Evolutionary conservation across 805 yeast species (phyloP).

Genomic region (Ogataea ramenticola): DNA sequence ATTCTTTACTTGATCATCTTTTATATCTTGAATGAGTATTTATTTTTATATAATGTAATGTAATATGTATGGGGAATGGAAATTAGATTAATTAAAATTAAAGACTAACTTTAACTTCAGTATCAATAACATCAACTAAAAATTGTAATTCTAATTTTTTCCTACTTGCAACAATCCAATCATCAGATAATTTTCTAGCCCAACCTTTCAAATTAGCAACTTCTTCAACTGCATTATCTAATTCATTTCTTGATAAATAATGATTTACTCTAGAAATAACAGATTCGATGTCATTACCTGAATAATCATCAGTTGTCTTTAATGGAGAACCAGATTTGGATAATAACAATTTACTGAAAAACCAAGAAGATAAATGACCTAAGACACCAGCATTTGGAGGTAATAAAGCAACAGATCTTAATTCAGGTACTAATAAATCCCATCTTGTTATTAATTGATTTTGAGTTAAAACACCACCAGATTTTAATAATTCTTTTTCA

Average conservation of each 20-base stretch:
- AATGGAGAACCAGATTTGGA: constrained; percentile 70
- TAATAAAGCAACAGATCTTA: constrained; percentile 79
- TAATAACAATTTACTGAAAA: constrained; percentile 70
- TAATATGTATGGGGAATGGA: neutral
- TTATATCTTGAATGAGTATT: neutral
- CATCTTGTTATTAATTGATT: constrained; percentile 77
- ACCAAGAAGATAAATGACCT: constrained; percentile 77
- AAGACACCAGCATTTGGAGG: constrained; percentile 95
- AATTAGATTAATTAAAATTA: too few relatives aligned
- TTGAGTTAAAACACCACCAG: constrained; percentile 62
- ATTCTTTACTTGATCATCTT: neutral
- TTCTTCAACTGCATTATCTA: constrained; percentile 88
- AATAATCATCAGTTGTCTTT: constrained; percentile 16
- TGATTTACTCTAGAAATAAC: constrained; percentile 81
- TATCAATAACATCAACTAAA: constrained; percentile 59
- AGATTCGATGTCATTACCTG: constrained; percentile 80
- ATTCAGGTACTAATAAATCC: constrained; percentile 73
- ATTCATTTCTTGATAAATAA: constrained; percentile 64
- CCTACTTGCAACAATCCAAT: constrained; percentile 88
- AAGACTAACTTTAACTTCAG: constrained; percentile 45
- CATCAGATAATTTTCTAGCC: constrained; percentile 83
- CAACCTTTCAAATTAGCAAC: constrained; percentile 86
- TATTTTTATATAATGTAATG: too few relatives aligned
- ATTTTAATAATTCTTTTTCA: constrained; percentile 28
- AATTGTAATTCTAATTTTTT: constrained; percentile 84